These are phyloP conservation scores for Gymnopilus dilepis DNA, from an alignment of 768 basidiomycete genomes.

Conservation along the genomic window DNA sequence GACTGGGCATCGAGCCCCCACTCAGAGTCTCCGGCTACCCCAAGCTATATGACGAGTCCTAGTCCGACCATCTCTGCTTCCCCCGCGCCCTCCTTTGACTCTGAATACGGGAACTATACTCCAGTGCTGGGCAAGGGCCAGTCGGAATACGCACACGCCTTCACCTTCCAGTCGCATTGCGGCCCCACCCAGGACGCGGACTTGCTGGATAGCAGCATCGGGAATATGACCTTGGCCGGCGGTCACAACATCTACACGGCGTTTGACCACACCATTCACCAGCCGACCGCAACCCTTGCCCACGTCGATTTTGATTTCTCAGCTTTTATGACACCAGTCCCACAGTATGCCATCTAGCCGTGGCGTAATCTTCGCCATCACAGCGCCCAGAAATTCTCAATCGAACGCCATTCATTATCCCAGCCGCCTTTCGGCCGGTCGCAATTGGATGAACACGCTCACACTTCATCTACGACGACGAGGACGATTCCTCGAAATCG, in stretches of 20 bases:
- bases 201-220: constrained; percentile 16
- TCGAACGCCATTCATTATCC: not conserved
- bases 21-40: constrained; percentile 49
- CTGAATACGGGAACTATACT: constrained; percentile 37
- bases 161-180: constrained; percentile 20
- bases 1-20: constrained; percentile 53
- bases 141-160: constrained; percentile 23
- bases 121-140: constrained; percentile 36
- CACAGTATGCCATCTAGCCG: constrained; percentile 32
- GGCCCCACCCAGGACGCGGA: constrained; percentile 7
- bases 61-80: constrained; percentile 27
- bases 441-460: not conserved
- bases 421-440: not conserved
- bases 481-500: not conserved
- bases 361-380: not conserved
- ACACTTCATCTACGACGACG: not conserved
- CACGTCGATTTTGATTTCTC: constrained; percentile 34
- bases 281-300: constrained; percentile 17
- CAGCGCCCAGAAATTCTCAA: constrained; percentile 15
- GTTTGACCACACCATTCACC: constrained; percentile 17
- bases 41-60: constrained; percentile 37
- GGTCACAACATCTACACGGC: constrained; percentile 12
- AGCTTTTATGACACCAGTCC: constrained; percentile 41
- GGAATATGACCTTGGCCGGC: constrained; percentile 1
- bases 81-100: constrained; percentile 32